These are phyloP conservation scores for Megacollybia marginata DNA, from an alignment of 768 basidiomycete species.

Conservation along the genomic window DNA sequence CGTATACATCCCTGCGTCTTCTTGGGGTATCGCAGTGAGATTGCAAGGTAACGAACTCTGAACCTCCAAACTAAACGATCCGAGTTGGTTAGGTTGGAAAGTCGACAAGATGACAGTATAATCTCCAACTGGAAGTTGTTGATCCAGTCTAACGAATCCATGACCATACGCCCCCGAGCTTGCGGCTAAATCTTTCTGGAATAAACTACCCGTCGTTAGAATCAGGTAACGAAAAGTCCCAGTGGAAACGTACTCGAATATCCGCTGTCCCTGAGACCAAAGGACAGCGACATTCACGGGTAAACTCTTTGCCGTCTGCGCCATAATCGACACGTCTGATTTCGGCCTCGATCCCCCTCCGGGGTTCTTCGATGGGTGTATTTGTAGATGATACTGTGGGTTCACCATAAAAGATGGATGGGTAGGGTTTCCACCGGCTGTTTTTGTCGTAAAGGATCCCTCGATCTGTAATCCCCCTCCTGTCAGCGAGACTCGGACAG, in stretches of 20 bases:
- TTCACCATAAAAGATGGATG: slow-evolving; percentile 82
- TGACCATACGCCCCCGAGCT: slow-evolving; percentile 81
- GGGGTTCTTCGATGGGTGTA: slow-evolving; percentile 32
- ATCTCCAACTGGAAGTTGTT: slow-evolving; percentile 60
- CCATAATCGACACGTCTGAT: slow-evolving; percentile 32
- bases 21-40: slow-evolving; percentile 61
- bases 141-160: slow-evolving; percentile 54
- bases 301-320: slow-evolving; percentile 54
- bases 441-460: slow-evolving; percentile 58
- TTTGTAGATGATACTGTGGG: slow-evolving; percentile 73
- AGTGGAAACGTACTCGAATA: slow-evolving; percentile 58
- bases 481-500: not conserved
- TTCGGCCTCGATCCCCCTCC: slow-evolving; percentile 20
- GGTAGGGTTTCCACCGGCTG: slow-evolving; percentile 78
- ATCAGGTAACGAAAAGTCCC: not conserved
- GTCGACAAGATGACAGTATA: slow-evolving; percentile 84
- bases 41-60: slow-evolving; percentile 58
- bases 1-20: slow-evolving; percentile 88
- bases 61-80: slow-evolving; percentile 56
- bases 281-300: slow-evolving; percentile 69
- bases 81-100: slow-evolving; percentile 68
- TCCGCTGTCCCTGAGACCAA: slow-evolving; percentile 69
- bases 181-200: slow-evolving; percentile 59
- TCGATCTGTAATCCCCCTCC: slow-evolving; percentile 40
- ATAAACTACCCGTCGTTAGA: slow-evolving; percentile 28